phyloP scores from a whole-genome alignment of 2,329 filamentous ascomycete species.

The Colletotrichum viniferum region DNA sequence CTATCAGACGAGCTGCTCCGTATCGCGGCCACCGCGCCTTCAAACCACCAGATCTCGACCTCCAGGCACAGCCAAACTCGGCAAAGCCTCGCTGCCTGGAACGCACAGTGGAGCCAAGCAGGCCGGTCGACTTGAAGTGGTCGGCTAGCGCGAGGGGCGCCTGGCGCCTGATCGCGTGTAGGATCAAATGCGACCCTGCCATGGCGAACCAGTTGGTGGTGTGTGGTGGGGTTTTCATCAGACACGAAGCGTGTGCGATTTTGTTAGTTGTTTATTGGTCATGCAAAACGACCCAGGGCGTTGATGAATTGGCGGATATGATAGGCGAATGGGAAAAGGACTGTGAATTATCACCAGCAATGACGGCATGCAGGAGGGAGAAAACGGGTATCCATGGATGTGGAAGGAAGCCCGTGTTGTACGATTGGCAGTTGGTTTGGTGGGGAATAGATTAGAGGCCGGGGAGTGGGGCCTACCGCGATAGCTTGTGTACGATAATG shows the following conservation, averaged over 20 bases:
- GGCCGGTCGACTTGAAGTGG: neutral
- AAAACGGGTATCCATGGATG: neutral
- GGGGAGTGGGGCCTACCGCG: neutral
- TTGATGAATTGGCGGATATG: neutral
- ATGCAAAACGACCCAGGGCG: neutral
- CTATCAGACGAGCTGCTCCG: conserved; percentile 1
- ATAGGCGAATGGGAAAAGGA: neutral
- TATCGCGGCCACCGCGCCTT: neutral
- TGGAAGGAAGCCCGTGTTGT: neutral
- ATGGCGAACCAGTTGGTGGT: neutral
- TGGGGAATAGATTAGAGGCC: neutral
- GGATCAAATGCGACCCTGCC: neutral
- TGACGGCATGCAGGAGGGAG: neutral
- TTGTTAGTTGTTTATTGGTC: neutral
- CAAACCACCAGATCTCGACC: neutral
- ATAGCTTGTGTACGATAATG: neutral
- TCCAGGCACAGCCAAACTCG: neutral
- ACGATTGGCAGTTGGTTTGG: neutral
- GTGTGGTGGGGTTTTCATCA: neutral
- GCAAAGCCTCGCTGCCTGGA: neutral
- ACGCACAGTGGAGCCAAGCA: neutral
- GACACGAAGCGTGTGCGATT: neutral
- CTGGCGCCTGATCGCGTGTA: neutral
- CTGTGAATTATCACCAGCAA: neutral
- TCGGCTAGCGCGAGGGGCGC: neutral